Evolutionary conservation across 2,329 filamentous ascomycete genomes (phyloP).

Genomic region (Bisporella sp.): DNA sequence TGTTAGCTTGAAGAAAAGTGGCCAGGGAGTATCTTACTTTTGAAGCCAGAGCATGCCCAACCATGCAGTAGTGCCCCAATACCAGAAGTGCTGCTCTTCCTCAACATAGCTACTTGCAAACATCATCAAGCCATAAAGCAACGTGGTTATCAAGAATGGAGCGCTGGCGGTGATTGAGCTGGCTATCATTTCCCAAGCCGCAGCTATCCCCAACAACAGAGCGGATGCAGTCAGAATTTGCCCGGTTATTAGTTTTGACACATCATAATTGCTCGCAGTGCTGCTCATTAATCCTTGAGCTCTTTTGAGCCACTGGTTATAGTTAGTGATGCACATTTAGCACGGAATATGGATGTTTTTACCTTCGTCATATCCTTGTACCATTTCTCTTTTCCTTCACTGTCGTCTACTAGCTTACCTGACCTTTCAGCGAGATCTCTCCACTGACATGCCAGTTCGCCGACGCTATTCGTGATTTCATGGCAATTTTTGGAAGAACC

Average conservation of each 20-base stretch:
- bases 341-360: constrained; percentile 4
- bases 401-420: constrained; percentile 9
- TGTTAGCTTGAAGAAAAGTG: too few relatives aligned
- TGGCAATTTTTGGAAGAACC: constrained; percentile 20
- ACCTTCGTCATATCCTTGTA: constrained; percentile 38
- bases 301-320: constrained; percentile 32
- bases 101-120: constrained; percentile 97
- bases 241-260: constrained; percentile 50
- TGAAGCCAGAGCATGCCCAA: constrained; percentile 45
- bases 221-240: constrained; percentile 31
- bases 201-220: constrained; percentile 30
- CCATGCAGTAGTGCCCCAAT: constrained; percentile 77
- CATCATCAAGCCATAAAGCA: constrained; percentile 80
- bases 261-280: constrained; percentile 88
- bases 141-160: constrained; percentile 44
- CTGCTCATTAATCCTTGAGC: constrained; percentile 72
- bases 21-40: constrained; percentile 19
- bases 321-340: constrained; percentile 10
- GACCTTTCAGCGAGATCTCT: constrained; percentile 28
- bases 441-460: constrained; percentile 66
- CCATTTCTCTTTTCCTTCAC: constrained; percentile 33
- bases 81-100: constrained; percentile 98
- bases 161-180: constrained; percentile 25
- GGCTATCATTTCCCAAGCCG: constrained; percentile 34
- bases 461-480: constrained; percentile 29